phyloP scores from a whole-genome alignment of 2,329 filamentous ascomycete genomes.

The Penicillium sp. region DNA sequence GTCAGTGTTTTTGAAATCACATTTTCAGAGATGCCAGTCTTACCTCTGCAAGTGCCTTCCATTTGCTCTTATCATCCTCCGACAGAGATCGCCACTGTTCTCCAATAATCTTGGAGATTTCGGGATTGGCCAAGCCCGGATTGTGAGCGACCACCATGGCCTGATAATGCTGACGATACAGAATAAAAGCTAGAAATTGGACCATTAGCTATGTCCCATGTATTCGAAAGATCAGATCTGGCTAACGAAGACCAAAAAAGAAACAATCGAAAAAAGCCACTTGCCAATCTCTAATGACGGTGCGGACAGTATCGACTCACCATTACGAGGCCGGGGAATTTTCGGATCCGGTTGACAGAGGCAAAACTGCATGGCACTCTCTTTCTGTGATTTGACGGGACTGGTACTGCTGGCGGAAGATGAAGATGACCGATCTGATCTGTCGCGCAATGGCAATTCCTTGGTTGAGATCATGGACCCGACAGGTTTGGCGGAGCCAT shows the following conservation, averaged over 20 bases:
- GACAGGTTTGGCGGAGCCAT: conserved; percentile 16
- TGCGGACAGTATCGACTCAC: conserved; percentile 49
- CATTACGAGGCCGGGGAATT: conserved; percentile 69
- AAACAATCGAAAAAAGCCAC: conserved; percentile 22
- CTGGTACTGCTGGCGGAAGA: conserved; percentile 32
- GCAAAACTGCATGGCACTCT: conserved; percentile 57
- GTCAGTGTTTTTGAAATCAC: background rate
- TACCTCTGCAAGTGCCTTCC: conserved; percentile 86
- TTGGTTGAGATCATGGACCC: conserved; percentile 22
- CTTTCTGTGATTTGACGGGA: conserved; percentile 38
- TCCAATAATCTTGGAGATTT: conserved; percentile 96
- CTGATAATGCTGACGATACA: conserved; percentile 94
- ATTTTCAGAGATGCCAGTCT: conserved; percentile 9
- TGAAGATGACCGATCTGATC: conserved; percentile 32
- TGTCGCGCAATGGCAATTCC: conserved; percentile 27
- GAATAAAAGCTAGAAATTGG: conserved; percentile 74
- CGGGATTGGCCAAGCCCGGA: conserved; percentile 88
- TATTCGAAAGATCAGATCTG: background rate
- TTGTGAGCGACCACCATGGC: conserved; percentile 75
- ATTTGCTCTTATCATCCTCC: conserved; percentile 73
- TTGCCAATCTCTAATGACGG: conserved; percentile 23
- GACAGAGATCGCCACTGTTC: conserved; percentile 82
- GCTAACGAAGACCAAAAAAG: conserved; percentile 15
- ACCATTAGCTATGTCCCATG: conserved; percentile 1
- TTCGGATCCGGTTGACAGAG: conserved; percentile 70